A percentile compares a stretch with the other conserved stretches of the same genome.
These are phyloP conservation scores for Lactarius psammicola DNA, from an alignment of 768 basidiomycete genomes.

Conservation along the genomic window DNA sequence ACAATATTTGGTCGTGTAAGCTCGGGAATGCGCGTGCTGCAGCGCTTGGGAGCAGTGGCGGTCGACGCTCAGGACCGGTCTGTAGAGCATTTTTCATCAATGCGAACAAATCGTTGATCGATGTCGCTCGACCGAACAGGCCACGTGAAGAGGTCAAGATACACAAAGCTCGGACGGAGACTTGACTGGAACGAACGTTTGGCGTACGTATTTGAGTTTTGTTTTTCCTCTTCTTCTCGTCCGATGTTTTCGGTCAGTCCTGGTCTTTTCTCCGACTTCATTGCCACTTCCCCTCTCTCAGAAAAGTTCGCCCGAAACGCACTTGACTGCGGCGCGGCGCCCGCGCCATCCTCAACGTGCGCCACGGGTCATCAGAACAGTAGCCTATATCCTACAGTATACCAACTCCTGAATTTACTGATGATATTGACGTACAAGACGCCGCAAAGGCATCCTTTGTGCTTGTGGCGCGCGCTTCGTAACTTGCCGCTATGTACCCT, in stretches of 20 bases:
- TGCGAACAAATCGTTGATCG: conserved; percentile 5
- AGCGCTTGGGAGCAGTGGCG: conserved; percentile 86
- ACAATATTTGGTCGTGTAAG: conserved; percentile 90
- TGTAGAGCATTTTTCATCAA: conserved; percentile 32
- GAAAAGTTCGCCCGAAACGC: background rate
- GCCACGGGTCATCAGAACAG: background rate
- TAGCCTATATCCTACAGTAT: too few species aligned
- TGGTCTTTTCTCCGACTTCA: background rate
- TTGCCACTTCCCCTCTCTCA: background rate
- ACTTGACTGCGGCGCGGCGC: background rate
- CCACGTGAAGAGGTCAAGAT: conserved; percentile 87
- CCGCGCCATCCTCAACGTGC: too few species aligned
- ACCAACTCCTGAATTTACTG: background rate
- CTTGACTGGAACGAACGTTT: background rate
- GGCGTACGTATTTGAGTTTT: background rate
- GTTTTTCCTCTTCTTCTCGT: background rate
- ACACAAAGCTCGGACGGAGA: conserved; percentile 55
- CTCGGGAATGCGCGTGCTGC: conserved; percentile 88
- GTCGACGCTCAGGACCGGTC: conserved; percentile 87
- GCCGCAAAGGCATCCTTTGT: background rate
- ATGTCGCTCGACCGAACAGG: conserved; percentile 32
- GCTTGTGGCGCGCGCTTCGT: background rate
- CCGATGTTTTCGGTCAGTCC: background rate
- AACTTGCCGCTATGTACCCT: background rate
- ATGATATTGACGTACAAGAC: background rate